These are phyloP conservation scores for Endoconidiophora polonica DNA, from an alignment of 2,329 filamentous ascomycete genomes.

Conservation along the genomic window DNA sequence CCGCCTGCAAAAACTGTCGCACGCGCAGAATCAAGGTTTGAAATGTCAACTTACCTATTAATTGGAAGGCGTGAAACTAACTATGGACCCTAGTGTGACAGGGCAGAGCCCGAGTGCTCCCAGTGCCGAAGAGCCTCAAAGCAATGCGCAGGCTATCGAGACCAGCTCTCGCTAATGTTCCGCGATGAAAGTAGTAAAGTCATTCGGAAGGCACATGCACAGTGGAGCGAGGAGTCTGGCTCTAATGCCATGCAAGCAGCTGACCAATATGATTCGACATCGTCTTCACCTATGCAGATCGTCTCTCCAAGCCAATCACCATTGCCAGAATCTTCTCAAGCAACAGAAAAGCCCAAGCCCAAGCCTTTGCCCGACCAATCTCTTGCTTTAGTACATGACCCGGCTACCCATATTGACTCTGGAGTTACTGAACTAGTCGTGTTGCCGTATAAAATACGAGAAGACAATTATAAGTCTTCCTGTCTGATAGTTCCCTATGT, in stretches of 20 bases:
- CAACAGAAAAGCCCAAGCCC: too few relatives aligned
- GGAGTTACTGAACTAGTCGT: too few relatives aligned
- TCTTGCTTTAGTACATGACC: too few relatives aligned
- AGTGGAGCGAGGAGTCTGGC: constrained; percentile 22
- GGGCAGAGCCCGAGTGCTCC: constrained; percentile 40
- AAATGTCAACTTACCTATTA: not conserved
- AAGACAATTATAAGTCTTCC: too few relatives aligned
- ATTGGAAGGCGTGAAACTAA: constrained; percentile 1
- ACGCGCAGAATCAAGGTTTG: constrained; percentile 36
- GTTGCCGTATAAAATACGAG: too few relatives aligned
- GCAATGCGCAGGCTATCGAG: constrained; percentile 46
- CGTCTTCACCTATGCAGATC: too few relatives aligned
- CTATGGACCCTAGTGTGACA: constrained; percentile 35
- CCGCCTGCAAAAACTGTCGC: constrained; percentile 37
- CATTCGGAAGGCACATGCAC: constrained; percentile 39
- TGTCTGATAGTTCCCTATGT: too few relatives aligned
- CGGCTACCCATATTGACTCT: too few relatives aligned
- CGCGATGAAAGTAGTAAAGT: constrained; percentile 49
- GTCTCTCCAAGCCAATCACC: too few relatives aligned
- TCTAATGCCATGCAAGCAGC: not conserved
- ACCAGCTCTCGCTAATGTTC: constrained; percentile 48
- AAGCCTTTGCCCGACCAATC: too few relatives aligned
- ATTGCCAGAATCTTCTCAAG: too few relatives aligned
- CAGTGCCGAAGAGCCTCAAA: constrained; percentile 45
- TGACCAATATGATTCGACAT: too few relatives aligned